These are phyloP conservation scores for Corymbia calophylla DNA, from an alignment of 441 rosid genomes.

Conservation along the genomic window DNA sequence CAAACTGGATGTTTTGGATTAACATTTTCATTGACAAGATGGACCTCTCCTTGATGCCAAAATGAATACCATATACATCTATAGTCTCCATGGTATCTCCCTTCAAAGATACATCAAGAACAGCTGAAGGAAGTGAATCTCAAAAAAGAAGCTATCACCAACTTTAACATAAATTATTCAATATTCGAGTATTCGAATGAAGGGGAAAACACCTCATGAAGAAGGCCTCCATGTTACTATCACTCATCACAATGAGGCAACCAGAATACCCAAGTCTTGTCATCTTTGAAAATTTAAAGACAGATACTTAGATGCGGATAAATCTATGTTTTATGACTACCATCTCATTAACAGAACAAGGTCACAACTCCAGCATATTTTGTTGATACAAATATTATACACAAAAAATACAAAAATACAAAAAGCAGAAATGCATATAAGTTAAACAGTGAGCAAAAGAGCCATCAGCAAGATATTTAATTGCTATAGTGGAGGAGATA, in stretches of 20 bases:
- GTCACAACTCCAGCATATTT: neutral
- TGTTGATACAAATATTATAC: neutral
- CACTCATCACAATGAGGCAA: neutral
- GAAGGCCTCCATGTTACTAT: neutral
- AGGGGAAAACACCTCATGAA: neutral
- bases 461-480: neutral
- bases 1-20: constrained; percentile 40
- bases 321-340: neutral
- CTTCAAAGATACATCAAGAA: constrained; percentile 24
- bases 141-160: neutral
- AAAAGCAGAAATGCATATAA: neutral
- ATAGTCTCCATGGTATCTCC: constrained; percentile 50
- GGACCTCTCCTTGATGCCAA: constrained; percentile 36
- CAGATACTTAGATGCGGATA: neutral
- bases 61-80: constrained; percentile 42
- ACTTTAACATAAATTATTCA: neutral
- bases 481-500: neutral
- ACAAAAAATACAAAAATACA: neutral
- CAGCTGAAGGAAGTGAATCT: neutral
- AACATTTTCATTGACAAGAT: constrained; percentile 43
- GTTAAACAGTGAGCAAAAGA: neutral
- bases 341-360: neutral
- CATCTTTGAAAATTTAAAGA: neutral
- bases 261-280: neutral
- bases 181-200: neutral